A percentile compares a stretch with the other conserved stretches of the same genome.
phyloP scores from a whole-genome alignment of 2,329 filamentous ascomycete genomes.

The Talaromyces sp. region DNA sequence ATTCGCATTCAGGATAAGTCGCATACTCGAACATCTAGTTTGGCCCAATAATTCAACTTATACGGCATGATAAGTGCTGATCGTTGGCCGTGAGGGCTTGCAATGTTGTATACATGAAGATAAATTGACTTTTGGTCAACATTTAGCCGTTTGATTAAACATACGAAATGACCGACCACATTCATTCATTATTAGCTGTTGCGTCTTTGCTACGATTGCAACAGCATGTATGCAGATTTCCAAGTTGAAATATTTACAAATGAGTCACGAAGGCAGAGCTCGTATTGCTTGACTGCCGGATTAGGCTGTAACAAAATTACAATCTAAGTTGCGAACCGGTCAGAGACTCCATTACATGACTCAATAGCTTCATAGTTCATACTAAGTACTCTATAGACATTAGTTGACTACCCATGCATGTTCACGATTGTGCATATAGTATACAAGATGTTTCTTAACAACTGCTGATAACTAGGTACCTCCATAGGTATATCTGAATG shows the following conservation, averaged over 20 bases:
- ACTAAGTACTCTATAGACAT: too few relatives aligned
- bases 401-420: too few relatives aligned
- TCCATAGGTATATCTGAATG: not conserved
- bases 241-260: not conserved
- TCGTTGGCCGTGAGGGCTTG: not conserved
- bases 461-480: not conserved
- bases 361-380: not conserved
- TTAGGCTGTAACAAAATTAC: not conserved
- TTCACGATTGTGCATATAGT: not conserved
- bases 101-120: not conserved
- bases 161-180: not conserved
- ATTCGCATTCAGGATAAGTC: not conserved
- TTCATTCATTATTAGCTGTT: not conserved
- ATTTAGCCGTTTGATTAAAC: not conserved
- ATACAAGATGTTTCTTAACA: not conserved
- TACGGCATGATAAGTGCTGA: not conserved
- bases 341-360: not conserved
- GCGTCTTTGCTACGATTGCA: not conserved
- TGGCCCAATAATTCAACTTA: not conserved
- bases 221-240: not conserved
- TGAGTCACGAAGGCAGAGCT: too few relatives aligned
- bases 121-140: not conserved
- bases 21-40: not conserved
- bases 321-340: not conserved
- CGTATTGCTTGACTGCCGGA: not conserved